Evolutionary conservation across 2,329 filamentous ascomycete genomes (phyloP), one percentile per base, ranked within the genome.

Genomic region (Claviceps monticola): DNA sequence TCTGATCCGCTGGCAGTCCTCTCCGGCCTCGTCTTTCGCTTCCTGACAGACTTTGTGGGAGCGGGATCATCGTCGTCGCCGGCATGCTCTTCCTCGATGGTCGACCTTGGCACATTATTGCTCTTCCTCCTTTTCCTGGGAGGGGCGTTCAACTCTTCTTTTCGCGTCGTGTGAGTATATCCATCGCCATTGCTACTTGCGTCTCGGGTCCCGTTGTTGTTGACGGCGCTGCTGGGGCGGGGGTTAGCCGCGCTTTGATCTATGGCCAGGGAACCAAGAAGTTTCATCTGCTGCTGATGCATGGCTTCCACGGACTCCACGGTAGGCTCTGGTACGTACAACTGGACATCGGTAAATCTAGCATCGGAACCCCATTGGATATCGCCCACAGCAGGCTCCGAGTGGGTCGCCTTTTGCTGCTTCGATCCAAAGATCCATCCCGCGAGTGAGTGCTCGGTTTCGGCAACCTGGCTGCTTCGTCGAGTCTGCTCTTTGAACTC

Each of bases 301-400:
- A 82, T 65, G 13, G 75, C 73, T 53, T 83, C 79, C 36, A 72
- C 71, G 2, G 78, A 78, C 39, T 83, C 80, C 57, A 78, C 74
- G 53, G 74, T 68, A 6, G 74, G 71, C 9, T 71, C 70, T 1
- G 81, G 76, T 6, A 78, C 68, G 58, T 82, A 88, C n/a, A 73
- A 74, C 58, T 79, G 76, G 5, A 72, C 63, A 21, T 67, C 65
- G 55, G 69, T 74, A 61, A 88, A 88, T 53, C 71, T 78, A n/a
- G 74, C 64, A 63, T 88, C 84, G 1, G 84, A 84, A 9, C 84
- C 84, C 77, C 80, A 87, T 55, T 78, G 76, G 45, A 84, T 71
- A 50, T 76, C 72, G 59, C 71, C 54, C 53, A 65, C 62, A 50
- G 62, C 66, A 38, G 65, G 66, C 60, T 65, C 65, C 54, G 65